Conservation (phyloP, 148 eudicot genomes). For the Chenopodium berlandieri region DNA sequence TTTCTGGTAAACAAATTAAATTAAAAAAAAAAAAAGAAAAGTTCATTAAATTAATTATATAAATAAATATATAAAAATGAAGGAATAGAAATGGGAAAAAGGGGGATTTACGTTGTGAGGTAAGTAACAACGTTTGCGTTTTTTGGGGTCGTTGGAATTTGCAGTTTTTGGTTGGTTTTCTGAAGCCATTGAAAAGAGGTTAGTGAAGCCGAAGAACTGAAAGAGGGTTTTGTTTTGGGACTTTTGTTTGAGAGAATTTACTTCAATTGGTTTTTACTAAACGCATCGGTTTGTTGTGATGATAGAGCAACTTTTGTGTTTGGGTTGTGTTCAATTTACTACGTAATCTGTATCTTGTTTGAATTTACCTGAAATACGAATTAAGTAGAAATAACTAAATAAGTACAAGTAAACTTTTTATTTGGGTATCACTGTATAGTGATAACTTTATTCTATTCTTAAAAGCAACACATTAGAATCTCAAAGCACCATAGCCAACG, state of each 20-base stretch:
- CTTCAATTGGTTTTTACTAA: background rate
- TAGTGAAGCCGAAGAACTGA: background rate
- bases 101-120: constrained; percentile 59
- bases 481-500: too few relatives aligned
- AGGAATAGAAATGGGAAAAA: constrained; percentile 3
- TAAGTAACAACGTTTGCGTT: constrained; percentile 67
- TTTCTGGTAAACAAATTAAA: constrained; percentile 35
- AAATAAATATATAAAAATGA: background rate
- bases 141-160: constrained; percentile 31
- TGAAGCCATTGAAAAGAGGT: constrained; percentile 37
- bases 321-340: too few relatives aligned
- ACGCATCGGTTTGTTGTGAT: constrained; percentile 2
- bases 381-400: too few relatives aligned
- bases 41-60: background rate
- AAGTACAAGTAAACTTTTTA: too few relatives aligned
- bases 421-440: too few relatives aligned
- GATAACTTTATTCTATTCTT: too few relatives aligned
- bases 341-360: too few relatives aligned
- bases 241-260: background rate
- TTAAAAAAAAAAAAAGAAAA: background rate
- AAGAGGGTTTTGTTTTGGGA: constrained; percentile 8
- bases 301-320: too few relatives aligned
- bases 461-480: too few relatives aligned
- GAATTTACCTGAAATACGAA: too few relatives aligned
- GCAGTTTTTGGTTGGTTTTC: constrained; percentile 36